Base-by-base conservation (phyloP, 1,284 basidiomycete genomes). In the Heterobasidion occidentale region DNA sequence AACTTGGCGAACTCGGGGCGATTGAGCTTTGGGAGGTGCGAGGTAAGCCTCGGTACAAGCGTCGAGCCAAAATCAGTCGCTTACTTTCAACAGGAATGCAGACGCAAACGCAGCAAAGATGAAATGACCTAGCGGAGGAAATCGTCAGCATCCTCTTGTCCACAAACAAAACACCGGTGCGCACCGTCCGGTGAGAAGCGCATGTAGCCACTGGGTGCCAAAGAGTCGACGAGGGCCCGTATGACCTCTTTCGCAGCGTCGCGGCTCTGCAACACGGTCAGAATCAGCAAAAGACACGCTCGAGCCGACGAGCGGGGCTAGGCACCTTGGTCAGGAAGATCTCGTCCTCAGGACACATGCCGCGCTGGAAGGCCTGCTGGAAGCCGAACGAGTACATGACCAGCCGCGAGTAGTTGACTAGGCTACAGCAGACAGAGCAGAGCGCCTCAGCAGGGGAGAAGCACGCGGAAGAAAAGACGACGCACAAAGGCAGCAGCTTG, bases 351-450 rank as follows among this genome's bases (percentile, higher is more conserved):
- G 75, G 68, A 59, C 83, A 75, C 44, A 88, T 77, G 0, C 88
- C 88, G 7, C 84, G 77, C 61, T 84, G 79, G 67, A 83, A 90
- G 0, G 88, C 88, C 61, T 90, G 83, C 63, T 92, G 89, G 71
- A 91, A 91, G 3, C 87, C 89, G 62, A 92, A 91, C 0, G 89
- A 91, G 65, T 81, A 90, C 85, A 91, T 89, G 46, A 92, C 89
- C 9, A 92, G 78, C n/a, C 89, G 78, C 27, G 86, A 87, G 65
- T 92, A 92, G 51, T 76, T 81, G 55, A 85, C 81, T 46, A 88
- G 75, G 76, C 88, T 91, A 59, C 0, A 47, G 46, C 33, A 36
- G 27, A 27, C 27, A 27, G 27, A 27, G 27, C 27, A 27, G 27
- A 27, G 27, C 27, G 5, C 27, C 5, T 27, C 45, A 48, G 27